A percentile compares a stretch with the other conserved stretches of the same genome.
phyloP scores from a whole-genome alignment of 2,329 filamentous ascomycete genomes.

The Penicillium brasilianum region DNA sequence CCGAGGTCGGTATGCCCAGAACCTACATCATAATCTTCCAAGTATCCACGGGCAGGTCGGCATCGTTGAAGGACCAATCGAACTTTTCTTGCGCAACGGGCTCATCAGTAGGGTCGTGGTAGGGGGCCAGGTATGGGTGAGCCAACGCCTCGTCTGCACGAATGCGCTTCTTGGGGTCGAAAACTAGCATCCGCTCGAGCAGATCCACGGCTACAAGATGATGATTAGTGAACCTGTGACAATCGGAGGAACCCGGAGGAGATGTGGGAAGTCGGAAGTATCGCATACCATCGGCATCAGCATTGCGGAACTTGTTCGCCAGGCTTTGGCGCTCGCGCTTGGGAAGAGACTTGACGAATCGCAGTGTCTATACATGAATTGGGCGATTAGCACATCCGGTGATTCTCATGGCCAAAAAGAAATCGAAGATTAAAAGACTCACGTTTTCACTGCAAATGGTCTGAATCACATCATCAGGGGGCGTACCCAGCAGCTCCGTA shows the following conservation, averaged over 20 bases:
- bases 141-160: constrained; percentile 83
- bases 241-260: background rate
- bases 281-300: constrained; percentile 76
- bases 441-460: constrained; percentile 98
- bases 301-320: constrained; percentile 90
- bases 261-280: background rate
- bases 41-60: constrained; percentile 95
- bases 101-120: constrained; percentile 97
- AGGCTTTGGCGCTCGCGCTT: constrained; percentile 91
- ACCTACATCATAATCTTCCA: constrained; percentile 99
- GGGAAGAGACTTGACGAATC: constrained; percentile 96
- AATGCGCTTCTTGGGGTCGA: constrained; percentile 95
- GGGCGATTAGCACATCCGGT: constrained; percentile 31
- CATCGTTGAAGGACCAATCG: constrained; percentile 99
- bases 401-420: background rate
- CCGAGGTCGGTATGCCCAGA: background rate
- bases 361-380: constrained; percentile 70
- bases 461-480: constrained; percentile 97
- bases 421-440: constrained; percentile 43
- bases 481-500: constrained; percentile 93
- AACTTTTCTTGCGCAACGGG: constrained; percentile 96
- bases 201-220: constrained; percentile 76
- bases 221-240: constrained; percentile 18
- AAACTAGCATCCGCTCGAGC: constrained; percentile 95
- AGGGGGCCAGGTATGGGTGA: constrained; percentile 92